phyloP scores from a whole-genome alignment of 345 rosid genomes.

The Pugionium dolabratum region DNA sequence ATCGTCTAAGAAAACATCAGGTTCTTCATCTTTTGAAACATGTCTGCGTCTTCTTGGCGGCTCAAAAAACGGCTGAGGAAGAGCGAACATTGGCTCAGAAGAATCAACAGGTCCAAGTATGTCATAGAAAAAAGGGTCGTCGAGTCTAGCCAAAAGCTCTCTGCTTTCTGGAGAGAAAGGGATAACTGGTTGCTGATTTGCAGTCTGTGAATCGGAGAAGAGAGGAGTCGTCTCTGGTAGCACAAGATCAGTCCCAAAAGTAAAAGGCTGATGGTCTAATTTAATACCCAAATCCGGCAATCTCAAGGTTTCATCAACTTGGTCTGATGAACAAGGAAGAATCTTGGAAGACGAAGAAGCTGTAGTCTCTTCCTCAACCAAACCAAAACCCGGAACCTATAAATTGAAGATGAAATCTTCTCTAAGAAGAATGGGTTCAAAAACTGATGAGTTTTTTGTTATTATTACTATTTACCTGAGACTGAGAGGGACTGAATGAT shows the following conservation, averaged over 20 bases:
- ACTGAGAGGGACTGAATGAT: constrained; percentile 19
- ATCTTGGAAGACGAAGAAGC: constrained; percentile 31
- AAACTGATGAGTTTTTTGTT: not conserved
- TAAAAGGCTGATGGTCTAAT: constrained; percentile 41
- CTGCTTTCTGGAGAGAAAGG: constrained; percentile 57
- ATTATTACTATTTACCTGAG: not conserved
- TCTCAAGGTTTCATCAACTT: constrained; percentile 32
- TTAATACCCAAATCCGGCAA: constrained; percentile 39
- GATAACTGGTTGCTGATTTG: constrained; percentile 43
- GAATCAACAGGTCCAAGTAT: constrained; percentile 52
- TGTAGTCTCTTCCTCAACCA: constrained; percentile 44
- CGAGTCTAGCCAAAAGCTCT: constrained; percentile 56
- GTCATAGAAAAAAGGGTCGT: constrained; percentile 56
- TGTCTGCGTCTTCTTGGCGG: constrained; percentile 38
- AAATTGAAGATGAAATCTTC: not conserved
- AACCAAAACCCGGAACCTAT: constrained; percentile 34
- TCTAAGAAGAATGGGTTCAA: not conserved
- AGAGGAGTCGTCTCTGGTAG: constrained; percentile 26
- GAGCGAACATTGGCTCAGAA: constrained; percentile 45
- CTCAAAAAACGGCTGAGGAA: constrained; percentile 52
- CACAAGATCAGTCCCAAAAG: constrained; percentile 33
- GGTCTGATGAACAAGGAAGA: constrained; percentile 39
- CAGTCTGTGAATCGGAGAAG: constrained; percentile 30
- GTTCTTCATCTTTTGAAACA: constrained; percentile 39
- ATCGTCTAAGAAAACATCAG: constrained; percentile 67